Evolutionary conservation across 2,329 filamentous ascomycete species (phyloP), one percentile per base, ranked within the genome.

Genomic region (Metarhizium anisopliae): DNA sequence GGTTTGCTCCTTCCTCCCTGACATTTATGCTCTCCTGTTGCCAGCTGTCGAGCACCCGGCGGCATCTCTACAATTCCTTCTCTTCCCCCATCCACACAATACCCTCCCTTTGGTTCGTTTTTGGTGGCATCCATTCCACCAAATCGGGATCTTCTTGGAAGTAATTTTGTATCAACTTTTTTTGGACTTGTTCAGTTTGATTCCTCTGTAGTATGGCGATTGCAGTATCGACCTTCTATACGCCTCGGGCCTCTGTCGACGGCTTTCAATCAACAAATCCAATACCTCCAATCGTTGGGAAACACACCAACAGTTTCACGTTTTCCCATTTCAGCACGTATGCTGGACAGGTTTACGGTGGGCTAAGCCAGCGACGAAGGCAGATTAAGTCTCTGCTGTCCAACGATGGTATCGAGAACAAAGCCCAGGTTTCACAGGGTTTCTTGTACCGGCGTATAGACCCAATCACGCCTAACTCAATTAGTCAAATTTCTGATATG

Each of bases 81-180:
- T 62, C 62, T 64, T 65, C 65, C 64, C 56, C 56, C 64, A 76
- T 76, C 66, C 25, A 70, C 72, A 72, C 72, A 70, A 55, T 50
- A 50, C 42, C 20, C 43, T 64, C 62, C 61, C 69, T 55, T 25
- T 50, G 49, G 40, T 29, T 36, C 35, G 32, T 64, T 71, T 71
- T 74, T 70, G 70, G 68, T 69, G 25, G 18, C 32, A 47, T 29
- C 32, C 35, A 30, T 55, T 40, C 18, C 16, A 20, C 42, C 51
- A 43, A 51, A 32, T 50, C 49, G 56, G 32, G 35, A 68, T 72
- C 72, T 77, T 59, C 59, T 62, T 76, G 74, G 72, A 70, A 68
- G 68, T 66, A 57, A 59, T 62, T 62, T 63, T 64, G 60, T 61
- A 63, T 67, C 30, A 38, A n/a, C 36, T 58, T 64, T 70, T 68